Evolutionary conservation across 768 basidiomycete genomes (phyloP).

Genomic region (Podaxis mareebaensis): DNA sequence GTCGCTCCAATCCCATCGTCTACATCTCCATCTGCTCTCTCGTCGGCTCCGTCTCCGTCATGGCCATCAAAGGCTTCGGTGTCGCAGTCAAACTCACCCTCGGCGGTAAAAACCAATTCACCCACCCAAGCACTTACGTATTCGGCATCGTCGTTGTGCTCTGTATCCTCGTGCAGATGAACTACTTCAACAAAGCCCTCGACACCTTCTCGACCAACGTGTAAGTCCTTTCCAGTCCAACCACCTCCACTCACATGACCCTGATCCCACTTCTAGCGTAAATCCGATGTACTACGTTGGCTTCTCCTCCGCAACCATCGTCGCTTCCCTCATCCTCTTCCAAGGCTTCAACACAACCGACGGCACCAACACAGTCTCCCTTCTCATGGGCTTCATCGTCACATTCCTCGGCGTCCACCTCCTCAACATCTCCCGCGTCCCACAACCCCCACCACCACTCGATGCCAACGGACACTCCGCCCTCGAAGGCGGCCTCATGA

Average conservation of each 20-base stretch:
- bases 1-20: conserved; percentile 84
- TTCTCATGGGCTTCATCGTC: conserved; percentile 86
- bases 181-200: conserved; percentile 97
- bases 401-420: conserved; percentile 98
- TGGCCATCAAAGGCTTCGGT: conserved; percentile 99
- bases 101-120: conserved; percentile 92
- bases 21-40: conserved; percentile 97
- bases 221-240: conserved; percentile 47
- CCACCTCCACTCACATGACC: conserved; percentile 7
- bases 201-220: conserved; percentile 98
- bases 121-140: conserved; percentile 94
- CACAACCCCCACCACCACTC: conserved; percentile 44
- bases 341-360: conserved; percentile 94
- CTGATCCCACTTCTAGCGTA: conserved; percentile 52
- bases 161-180: conserved; percentile 93
- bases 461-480: conserved; percentile 45
- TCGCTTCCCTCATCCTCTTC: conserved; percentile 95
- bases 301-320: conserved; percentile 90
- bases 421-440: conserved; percentile 74
- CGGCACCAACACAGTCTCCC: conserved; percentile 79
- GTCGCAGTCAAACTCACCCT: conserved; percentile 95
- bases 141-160: conserved; percentile 80
- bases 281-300: conserved; percentile 98
- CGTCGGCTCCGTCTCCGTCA: conserved; percentile 95
- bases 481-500: conserved; percentile 67